Conservation (phyloP, 2,329 filamentous ascomycete species). For the Aspergillus sp. region DNA sequence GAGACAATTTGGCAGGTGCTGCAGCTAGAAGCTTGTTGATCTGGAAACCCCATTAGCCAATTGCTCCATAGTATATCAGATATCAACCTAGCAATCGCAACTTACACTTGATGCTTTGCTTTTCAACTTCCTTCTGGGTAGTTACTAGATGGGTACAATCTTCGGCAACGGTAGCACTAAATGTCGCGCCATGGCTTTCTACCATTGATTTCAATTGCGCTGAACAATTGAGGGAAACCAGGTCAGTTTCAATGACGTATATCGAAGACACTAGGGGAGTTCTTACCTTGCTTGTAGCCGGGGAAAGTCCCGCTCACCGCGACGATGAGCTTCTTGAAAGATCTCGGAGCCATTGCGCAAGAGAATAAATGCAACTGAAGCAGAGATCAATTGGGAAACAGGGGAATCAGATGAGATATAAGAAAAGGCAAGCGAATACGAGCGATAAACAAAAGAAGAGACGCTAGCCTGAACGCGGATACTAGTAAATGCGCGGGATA, state of each 20-base stretch:
- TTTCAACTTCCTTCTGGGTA: slow-evolving; percentile 32
- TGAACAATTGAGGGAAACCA: slow-evolving; percentile 7
- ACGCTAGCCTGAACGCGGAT: not conserved
- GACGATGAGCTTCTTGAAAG: slow-evolving; percentile 37
- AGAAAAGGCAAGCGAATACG: not conserved
- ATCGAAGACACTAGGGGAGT: too few species aligned
- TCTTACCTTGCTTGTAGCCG: slow-evolving; percentile 46
- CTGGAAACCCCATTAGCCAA: slow-evolving; percentile 35
- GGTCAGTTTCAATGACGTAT: too few species aligned
- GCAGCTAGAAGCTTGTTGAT: slow-evolving; percentile 42
- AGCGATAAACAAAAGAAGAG: not conserved
- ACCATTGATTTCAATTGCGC: slow-evolving; percentile 28
- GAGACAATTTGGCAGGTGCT: slow-evolving; percentile 53
- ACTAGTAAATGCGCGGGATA: too few species aligned
- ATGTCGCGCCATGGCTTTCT: slow-evolving; percentile 29
- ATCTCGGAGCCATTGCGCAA: slow-evolving; percentile 16
- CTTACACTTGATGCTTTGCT: slow-evolving; percentile 30
- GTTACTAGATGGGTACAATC: slow-evolving; percentile 36
- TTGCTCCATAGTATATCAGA: too few species aligned
- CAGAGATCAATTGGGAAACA: not conserved
- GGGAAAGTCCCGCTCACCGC: slow-evolving; percentile 59
- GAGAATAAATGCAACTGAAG: not conserved
- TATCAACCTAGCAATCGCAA: not conserved
- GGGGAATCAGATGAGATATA: not conserved
- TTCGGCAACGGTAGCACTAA: slow-evolving; percentile 22